A percentile compares a stretch with the other conserved stretches of the same genome.
phyloP scores from a whole-genome alignment of 1,139 yeast genomes.

The Yarrowia galli region DNA sequence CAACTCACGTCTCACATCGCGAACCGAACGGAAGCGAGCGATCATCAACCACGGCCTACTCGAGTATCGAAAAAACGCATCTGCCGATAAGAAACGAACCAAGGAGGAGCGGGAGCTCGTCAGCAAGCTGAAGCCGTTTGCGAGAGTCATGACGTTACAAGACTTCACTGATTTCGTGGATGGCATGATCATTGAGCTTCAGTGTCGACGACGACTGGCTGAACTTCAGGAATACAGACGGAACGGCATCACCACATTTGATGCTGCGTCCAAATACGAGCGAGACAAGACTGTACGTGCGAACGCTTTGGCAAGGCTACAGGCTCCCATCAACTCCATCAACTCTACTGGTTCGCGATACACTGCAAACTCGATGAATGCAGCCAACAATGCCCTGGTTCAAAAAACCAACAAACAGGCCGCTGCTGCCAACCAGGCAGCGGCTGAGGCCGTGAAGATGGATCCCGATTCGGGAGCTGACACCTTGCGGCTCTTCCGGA shows the following conservation, averaged over 20 bases:
- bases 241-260: conserved; percentile 84
- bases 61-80: conserved; percentile 82
- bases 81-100: conserved; percentile 76
- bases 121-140: conserved; percentile 78
- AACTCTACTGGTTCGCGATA: conserved; percentile 38
- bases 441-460: conserved; percentile 24
- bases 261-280: conserved; percentile 85
- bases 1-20: conserved; percentile 83
- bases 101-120: conserved; percentile 89
- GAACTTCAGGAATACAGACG: conserved; percentile 94
- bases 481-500: conserved; percentile 17
- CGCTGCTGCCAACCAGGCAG: conserved; percentile 27
- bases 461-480: conserved; percentile 37
- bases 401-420: conserved; percentile 32
- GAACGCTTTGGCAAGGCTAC: conserved; percentile 45
- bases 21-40: conserved; percentile 90
- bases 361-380: conserved; percentile 42
- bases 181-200: conserved; percentile 78
- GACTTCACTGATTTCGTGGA: conserved; percentile 79
- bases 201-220: conserved; percentile 79
- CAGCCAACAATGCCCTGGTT: conserved; percentile 28
- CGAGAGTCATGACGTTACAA: conserved; percentile 76
- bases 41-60: conserved; percentile 77
- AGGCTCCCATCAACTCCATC: conserved; percentile 39
- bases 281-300: conserved; percentile 70